Percentiles rank a stretch among this genome's conserved stretches.
phyloP scores from a whole-genome alignment of 2,329 filamentous ascomycete species.

The Alternaria novae-zelandiae region DNA sequence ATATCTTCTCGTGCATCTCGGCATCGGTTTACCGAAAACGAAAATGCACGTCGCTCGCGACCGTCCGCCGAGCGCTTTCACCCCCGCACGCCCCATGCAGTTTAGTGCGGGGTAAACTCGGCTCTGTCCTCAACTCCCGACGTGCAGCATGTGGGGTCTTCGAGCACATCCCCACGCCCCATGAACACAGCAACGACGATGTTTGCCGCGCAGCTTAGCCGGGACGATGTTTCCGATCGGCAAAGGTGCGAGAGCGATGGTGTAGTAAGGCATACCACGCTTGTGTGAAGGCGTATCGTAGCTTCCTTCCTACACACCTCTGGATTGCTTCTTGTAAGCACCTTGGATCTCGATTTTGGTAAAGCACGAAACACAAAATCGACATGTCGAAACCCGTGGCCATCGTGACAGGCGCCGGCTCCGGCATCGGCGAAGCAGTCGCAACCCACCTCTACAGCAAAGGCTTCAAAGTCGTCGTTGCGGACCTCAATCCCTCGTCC shows the following conservation, averaged over 20 bases:
- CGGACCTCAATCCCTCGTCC: slow-evolving; percentile 49
- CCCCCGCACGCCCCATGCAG: slow-evolving; percentile 12
- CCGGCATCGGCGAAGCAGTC: slow-evolving; percentile 54
- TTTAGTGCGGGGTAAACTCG: slow-evolving; percentile 15
- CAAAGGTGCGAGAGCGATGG: not conserved
- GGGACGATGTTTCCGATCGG: not conserved
- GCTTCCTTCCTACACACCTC: not conserved
- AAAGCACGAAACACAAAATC: not conserved
- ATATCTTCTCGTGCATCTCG: not conserved
- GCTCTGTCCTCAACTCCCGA: not conserved
- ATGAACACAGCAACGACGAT: not conserved
- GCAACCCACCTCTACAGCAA: slow-evolving; percentile 50
- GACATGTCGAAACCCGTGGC: slow-evolving; percentile 50
- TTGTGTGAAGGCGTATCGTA: not conserved
- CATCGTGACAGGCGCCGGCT: slow-evolving; percentile 55
- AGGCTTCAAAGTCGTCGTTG: slow-evolving; percentile 53
- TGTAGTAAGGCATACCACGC: not conserved
- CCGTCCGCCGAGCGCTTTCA: slow-evolving; percentile 1
- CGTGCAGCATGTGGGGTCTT: slow-evolving; percentile 17
- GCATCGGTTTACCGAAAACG: not conserved
- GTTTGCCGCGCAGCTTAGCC: not conserved
- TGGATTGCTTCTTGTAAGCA: not conserved
- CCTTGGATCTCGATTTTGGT: not conserved
- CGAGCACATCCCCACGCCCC: slow-evolving; percentile 2
- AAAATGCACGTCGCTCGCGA: not conserved